Percentiles rank a stretch among this genome's conserved stretches.
Conservation (phyloP, 2,329 filamentous ascomycete species). For the Colletotrichum liaoningense region DNA sequence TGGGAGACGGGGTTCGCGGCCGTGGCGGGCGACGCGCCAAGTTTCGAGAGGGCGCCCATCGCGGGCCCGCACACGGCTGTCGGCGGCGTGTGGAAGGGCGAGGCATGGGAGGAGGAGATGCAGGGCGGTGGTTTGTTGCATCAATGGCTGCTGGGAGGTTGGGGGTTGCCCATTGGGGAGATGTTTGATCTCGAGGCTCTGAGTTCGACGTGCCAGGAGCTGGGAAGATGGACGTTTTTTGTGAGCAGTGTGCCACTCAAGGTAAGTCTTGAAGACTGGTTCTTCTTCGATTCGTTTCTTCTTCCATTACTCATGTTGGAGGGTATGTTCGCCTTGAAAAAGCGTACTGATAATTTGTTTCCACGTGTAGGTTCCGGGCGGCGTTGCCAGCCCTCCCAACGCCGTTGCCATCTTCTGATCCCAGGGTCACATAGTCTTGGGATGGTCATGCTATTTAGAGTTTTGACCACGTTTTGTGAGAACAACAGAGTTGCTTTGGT, state of each 20-base stretch:
- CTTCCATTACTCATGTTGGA: neutral
- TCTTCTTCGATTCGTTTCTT: neutral
- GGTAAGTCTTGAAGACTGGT: constrained; percentile 7
- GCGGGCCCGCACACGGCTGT: constrained; percentile 40
- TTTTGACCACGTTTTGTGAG: neutral
- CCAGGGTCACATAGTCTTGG: too few species aligned
- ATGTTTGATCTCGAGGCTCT: constrained; percentile 58
- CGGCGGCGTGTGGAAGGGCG: constrained; percentile 15
- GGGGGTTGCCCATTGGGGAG: constrained; percentile 64
- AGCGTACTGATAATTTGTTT: neutral
- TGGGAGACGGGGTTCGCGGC: constrained; percentile 59
- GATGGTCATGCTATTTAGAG: neutral
- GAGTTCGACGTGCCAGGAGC: constrained; percentile 45
- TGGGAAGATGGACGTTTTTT: constrained; percentile 52
- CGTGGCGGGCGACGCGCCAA: constrained; percentile 55
- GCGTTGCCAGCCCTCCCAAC: constrained; percentile 52
- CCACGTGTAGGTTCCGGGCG: constrained; percentile 45
- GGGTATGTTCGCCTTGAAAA: neutral
- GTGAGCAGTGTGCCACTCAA: constrained; percentile 52
- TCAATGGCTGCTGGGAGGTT: constrained; percentile 58
- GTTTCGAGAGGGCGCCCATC: constrained; percentile 56
- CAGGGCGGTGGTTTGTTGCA: constrained; percentile 41
- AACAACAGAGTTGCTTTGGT: neutral
- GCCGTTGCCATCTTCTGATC: constrained; percentile 50
- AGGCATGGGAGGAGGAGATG: constrained; percentile 38